Percentiles rank a stretch among this genome's conserved stretches.
These are phyloP conservation scores for Candolleomyces eurysporus DNA, from an alignment of 768 basidiomycete species.

Conservation along the genomic window DNA sequence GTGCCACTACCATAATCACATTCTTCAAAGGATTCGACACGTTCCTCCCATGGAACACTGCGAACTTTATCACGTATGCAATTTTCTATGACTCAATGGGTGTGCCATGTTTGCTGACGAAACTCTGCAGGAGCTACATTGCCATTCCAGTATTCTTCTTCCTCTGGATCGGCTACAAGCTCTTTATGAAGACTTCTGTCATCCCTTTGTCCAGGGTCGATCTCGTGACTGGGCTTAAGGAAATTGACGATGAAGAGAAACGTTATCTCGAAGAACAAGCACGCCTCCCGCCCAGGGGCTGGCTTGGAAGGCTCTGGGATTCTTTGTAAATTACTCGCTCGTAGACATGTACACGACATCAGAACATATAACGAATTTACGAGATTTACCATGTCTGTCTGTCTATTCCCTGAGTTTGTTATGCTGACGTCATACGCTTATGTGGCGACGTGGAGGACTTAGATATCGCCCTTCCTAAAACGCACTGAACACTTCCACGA, in stretches of 20 bases:
- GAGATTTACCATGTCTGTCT: neutral
- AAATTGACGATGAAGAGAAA: conserved; percentile 65
- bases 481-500: neutral
- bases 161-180: conserved; percentile 42
- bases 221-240: conserved; percentile 53
- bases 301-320: conserved; percentile 33
- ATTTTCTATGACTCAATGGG: neutral
- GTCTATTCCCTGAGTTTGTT: no score
- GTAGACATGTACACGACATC: neutral
- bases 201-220: conserved; percentile 54
- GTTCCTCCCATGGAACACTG: conserved; percentile 47
- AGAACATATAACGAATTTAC: neutral
- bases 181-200: conserved; percentile 31
- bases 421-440: neutral
- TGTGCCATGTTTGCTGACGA: neutral
- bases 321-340: conserved; percentile 28
- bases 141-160: conserved; percentile 40
- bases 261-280: conserved; percentile 44
- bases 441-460: neutral
- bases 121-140: conserved; percentile 39
- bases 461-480: neutral
- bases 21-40: conserved; percentile 59
- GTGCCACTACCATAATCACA: conserved; percentile 49
- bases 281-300: conserved; percentile 23
- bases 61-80: conserved; percentile 62